Evolutionary conservation across 495 filamentous ascomycete species (phyloP), one percentile per base, ranked within the genome.

Genomic region (Cercophora samala): DNA sequence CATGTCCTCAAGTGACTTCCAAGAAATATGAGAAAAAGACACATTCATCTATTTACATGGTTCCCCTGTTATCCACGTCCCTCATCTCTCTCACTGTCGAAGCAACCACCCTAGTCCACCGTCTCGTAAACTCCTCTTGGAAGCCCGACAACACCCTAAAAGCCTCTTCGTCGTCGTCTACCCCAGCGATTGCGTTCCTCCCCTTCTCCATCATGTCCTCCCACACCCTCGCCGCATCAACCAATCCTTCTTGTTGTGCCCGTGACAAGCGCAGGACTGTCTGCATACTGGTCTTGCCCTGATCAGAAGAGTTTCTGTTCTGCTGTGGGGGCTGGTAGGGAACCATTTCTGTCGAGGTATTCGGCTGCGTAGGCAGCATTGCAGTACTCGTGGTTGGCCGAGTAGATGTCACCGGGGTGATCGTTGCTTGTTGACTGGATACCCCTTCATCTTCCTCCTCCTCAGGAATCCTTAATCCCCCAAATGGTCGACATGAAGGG

Each of bases 161-260:
- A 11, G 63, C 58, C 21, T 70, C 66, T 8, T 65, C 53, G 6
- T 53, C n/a, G 37, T 63, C 25, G 1, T 66, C 62, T 8, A 63
- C 37, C 11, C 55, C 52, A 2, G 68, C 59, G 26, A 66, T 63
- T 23, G 68, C 74, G 2, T 42, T 62, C 26, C 17, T 21, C 9
- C 61, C 72, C 26, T 52, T 72, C 37, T 67, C 59, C 68, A 73
- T 69, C n/a, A 73, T 64, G 0, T 72, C 73, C 21, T 72, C 60
- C 72, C 73, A 76, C 25, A 76, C 22, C 23, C 21, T 68, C 8
- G 64, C 72, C 4, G 71, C 74, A 21, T 71, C 52, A 18, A 23
- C 54, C 6, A 76, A 21, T 6, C 71, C 73, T 52, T 65, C 58
- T 5, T 73, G 71, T n/a, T 66, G 65, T 5, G 68, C 58, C 19